phyloP scores from a whole-genome alignment of 2,329 filamentous ascomycete species.

The Aurifilum marmelostoma region DNA sequence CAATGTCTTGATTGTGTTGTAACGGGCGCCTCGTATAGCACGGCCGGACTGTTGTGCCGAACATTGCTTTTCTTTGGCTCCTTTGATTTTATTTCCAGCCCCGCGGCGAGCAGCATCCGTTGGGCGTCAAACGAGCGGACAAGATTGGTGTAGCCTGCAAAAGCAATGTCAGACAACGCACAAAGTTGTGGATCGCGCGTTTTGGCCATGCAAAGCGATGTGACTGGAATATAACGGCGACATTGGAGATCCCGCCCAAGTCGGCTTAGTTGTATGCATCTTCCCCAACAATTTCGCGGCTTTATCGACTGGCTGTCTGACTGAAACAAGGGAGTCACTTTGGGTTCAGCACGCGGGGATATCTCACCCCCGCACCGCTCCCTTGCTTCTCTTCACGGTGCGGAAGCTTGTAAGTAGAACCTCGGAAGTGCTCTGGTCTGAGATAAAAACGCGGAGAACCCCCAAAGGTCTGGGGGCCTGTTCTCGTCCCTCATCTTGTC shows the following conservation, averaged over 20 bases:
- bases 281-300: background rate
- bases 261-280: background rate
- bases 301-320: background rate
- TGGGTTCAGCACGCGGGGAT: background rate
- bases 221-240: background rate
- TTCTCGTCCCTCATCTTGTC: background rate
- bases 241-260: background rate
- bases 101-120: too few species aligned
- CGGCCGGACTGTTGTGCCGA: background rate
- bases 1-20: background rate
- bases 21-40: background rate
- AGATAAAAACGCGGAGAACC: too few species aligned
- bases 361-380: background rate
- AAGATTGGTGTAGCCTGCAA: background rate
- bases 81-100: too few species aligned
- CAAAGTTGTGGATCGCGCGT: background rate
- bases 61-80: background rate
- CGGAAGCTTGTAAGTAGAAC: background rate
- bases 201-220: background rate
- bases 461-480: background rate
- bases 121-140: background rate
- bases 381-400: background rate
- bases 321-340: background rate
- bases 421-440: too few species aligned
- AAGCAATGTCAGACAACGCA: background rate